Base-by-base conservation (phyloP, 495 filamentous ascomycete genomes). In the Podospora appendiculata region DNA sequence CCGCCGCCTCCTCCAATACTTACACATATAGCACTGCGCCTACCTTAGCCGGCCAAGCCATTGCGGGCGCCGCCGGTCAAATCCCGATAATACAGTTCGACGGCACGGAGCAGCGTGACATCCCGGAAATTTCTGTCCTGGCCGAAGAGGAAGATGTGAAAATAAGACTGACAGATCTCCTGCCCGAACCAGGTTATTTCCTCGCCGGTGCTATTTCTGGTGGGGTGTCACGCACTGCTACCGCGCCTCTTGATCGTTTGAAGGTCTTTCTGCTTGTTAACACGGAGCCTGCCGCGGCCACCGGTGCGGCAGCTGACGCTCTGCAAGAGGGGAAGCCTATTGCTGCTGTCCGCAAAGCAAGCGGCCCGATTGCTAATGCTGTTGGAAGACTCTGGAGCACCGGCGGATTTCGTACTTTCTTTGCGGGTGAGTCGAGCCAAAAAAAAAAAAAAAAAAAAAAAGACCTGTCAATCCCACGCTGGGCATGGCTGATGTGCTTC, bases 221-320 rank as follows among this genome's bases (percentile, higher is more conserved):
- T 53, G 90, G 85, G 61, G 84, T 95, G 50, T 96, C 91, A 52
- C 82, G 93, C 55, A 96, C 93, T 66, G 83, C 88, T 51, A 98
- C 93, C 41, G 93, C 93, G 16, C 93, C 93, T 46, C 82, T 98
- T 68, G 93, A 98, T 70, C 90, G 93, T 58, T 79, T 98, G 47
- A 96, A 96, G 67, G 92, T 98, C 51, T 97, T 94, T 67, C 83
- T 98, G 41, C 95, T 98, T 61, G 92, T 94, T 17, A 90, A 95
- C 70, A 91, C 88, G 39, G 81, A 80, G 38, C 25, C 25, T 5
- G 25, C 25, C 25, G 70, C 77, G 39, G 74, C 76, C 51, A 51
- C 79, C 58, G 75, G 80, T 58, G 60, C 61, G 38, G 81, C 80
- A 45, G 63, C 85, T 48, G 69, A 78, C 45, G 85, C 87, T 32